A percentile compares a stretch with the other conserved stretches of the same genome.
Evolutionary conservation across 1,284 basidiomycete species (phyloP).

Genomic region (Amylostereum areolatum): DNA sequence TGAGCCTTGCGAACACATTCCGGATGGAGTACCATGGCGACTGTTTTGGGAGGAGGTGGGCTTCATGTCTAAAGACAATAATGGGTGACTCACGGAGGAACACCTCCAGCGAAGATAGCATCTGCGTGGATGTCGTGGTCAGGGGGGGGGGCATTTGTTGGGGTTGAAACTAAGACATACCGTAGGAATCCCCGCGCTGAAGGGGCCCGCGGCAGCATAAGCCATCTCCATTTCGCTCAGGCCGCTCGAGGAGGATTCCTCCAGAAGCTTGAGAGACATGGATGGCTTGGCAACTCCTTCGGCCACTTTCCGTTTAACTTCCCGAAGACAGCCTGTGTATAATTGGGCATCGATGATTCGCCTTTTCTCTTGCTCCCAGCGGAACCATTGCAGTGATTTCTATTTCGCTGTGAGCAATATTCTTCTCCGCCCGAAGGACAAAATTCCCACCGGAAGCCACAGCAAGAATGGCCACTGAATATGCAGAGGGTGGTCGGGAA

Average conservation of each 20-base stretch:
- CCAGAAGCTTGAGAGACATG: neutral
- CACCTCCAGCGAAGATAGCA: neutral
- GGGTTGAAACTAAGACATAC: neutral
- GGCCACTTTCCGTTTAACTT: constrained; percentile 4
- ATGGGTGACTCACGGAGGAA: neutral
- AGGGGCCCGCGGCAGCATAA: constrained; percentile 1
- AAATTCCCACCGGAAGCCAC: constrained; percentile 2
- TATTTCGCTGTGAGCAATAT: neutral
- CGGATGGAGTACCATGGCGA: constrained; percentile 9
- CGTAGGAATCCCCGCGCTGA: constrained; percentile 3
- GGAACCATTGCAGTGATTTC: constrained; percentile 5
- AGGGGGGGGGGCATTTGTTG: neutral
- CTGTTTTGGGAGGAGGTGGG: neutral
- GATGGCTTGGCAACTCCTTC: constrained; percentile 2
- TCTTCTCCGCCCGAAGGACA: neutral
- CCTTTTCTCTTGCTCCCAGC: neutral
- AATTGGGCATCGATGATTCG: neutral
- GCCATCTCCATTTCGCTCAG: constrained; percentile 3
- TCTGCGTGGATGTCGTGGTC: neutral
- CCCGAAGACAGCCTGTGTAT: neutral
- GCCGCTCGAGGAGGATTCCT: neutral
- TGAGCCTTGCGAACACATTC: constrained; percentile 11
- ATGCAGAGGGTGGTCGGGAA: neutral
- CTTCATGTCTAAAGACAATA: neutral
- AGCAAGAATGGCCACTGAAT: constrained; percentile 2